Evolutionary conservation across 2,329 filamentous ascomycete genomes (phyloP), one percentile per base, ranked within the genome.

Genomic region (Pochonia chlamydosporia): DNA sequence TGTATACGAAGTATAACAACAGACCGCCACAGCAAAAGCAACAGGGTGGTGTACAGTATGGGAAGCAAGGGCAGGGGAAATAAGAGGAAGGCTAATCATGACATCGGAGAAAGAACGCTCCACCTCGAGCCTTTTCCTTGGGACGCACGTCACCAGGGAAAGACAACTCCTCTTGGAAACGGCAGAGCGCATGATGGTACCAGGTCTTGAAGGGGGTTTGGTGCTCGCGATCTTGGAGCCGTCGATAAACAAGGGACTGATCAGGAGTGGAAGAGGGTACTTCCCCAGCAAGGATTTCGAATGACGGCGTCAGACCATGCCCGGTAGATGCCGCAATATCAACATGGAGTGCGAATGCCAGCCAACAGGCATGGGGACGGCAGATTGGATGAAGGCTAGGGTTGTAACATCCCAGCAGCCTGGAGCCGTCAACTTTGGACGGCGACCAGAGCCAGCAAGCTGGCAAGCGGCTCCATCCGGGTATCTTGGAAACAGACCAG

Each of bases 401-500:
- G 20, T 18, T n/a, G n/a, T n/a, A n/a, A 23, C n/a, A 28, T 20
- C 28, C 20, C 31, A 25, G 20, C 43, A 49, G 36, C 28, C 42
- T n/a, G 28, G 26, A 28, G 28, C 13, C 18, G 23, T 48, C n/a
- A 26, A 37, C 18, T 18, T 20, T 36, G 16, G 28, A 44, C 49
- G 49, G 44, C 44, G 46, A 46, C 35, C 44, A 45, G 36, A 41
- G 28, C 31, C 18, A 30, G 25, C 18, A 33, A 23, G 26, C 33
- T 33, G 28, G 40, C 18, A 40, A 44, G 45, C 43, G 49, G 47
- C 47, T 49, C 40, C 50, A 48, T 40, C 47, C 48, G 49, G 46
- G 44, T 49, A 55, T 54, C 47, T 48, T 41, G 46, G 24, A 47
- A 41, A 49, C 41, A 41, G 30, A 43, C 48, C 49, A 50, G 53